Conservation (phyloP, 2,329 filamentous ascomycete genomes). For the Ascocoryne sarcoides region DNA sequence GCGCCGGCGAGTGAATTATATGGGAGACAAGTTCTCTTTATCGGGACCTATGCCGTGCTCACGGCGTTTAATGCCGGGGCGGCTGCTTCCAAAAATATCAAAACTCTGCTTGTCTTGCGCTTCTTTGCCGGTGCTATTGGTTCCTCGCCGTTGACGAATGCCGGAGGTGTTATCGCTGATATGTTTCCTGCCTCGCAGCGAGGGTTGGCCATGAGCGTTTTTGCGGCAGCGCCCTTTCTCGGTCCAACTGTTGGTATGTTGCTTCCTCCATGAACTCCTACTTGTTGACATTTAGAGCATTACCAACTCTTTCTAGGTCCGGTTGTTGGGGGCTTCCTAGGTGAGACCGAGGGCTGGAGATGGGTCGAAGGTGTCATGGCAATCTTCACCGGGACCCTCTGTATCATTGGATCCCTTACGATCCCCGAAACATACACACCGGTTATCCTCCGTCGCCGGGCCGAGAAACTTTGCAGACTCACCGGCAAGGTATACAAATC, state of each 20-base stretch:
- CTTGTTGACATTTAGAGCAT: too few species aligned
- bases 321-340: conserved; percentile 28
- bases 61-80: conserved; percentile 52
- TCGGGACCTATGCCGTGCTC: conserved; percentile 39
- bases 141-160: conserved; percentile 52
- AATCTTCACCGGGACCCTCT: conserved; percentile 53
- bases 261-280: too few species aligned
- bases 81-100: conserved; percentile 48
- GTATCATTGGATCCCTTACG: conserved; percentile 40
- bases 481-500: conserved; percentile 49
- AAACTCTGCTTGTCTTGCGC: conserved; percentile 12
- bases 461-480: conserved; percentile 38
- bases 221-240: conserved; percentile 57
- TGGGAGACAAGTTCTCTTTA: conserved; percentile 47
- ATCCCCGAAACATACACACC: conserved; percentile 54
- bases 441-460: conserved; percentile 44
- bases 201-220: conserved; percentile 50
- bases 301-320: too few species aligned
- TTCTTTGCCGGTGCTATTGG: conserved; percentile 4
- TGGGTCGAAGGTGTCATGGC: conserved; percentile 38
- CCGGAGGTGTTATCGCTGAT: conserved; percentile 52
- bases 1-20: conserved; percentile 56
- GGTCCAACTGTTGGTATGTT: conserved; percentile 29
- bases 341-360: conserved; percentile 29
- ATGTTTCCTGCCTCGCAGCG: conserved; percentile 44